Conservation (phyloP, 805 yeast genomes). For the Lipomyces anomalus region DNA sequence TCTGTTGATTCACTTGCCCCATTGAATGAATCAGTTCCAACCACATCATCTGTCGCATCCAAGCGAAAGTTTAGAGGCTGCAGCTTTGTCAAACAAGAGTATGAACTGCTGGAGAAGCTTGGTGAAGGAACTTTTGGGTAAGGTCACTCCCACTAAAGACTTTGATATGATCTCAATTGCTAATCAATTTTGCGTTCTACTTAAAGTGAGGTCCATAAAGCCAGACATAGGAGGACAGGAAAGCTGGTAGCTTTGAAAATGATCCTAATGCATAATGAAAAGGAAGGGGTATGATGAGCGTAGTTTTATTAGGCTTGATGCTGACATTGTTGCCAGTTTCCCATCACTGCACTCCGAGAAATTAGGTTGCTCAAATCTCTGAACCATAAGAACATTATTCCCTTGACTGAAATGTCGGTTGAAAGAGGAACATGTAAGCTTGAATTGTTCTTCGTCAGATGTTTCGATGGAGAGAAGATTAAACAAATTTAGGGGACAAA, state of each 20-base stretch:
- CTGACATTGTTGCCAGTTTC: slow-evolving; percentile 43
- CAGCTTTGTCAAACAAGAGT: slow-evolving; percentile 31
- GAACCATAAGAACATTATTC: slow-evolving; percentile 65
- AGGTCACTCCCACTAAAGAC: slow-evolving; percentile 5
- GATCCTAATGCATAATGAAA: slow-evolving; percentile 68
- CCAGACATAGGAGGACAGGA: slow-evolving; percentile 47
- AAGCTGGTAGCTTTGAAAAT: slow-evolving; percentile 80
- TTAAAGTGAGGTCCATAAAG: slow-evolving; percentile 74
- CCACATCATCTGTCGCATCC: not conserved
- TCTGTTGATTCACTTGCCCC: not conserved
- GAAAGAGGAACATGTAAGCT: slow-evolving; percentile 33
- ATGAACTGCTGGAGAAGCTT: slow-evolving; percentile 38
- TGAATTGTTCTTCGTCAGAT: not conserved
- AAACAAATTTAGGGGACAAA: slow-evolving; percentile 25
- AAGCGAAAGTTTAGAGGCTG: slow-evolving; percentile 32
- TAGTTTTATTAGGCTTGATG: slow-evolving; percentile 30
- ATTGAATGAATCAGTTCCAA: not conserved
- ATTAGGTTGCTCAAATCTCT: slow-evolving; percentile 72
- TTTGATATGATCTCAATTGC: not conserved
- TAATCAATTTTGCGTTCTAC: not conserved
- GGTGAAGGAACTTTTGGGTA: slow-evolving; percentile 83
- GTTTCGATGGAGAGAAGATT: slow-evolving; percentile 4
- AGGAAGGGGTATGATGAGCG: slow-evolving; percentile 49
- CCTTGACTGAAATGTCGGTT: slow-evolving; percentile 71
- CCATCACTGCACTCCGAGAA: slow-evolving; percentile 92